phyloP scores from a whole-genome alignment of 129 eudicot genomes.

The Chrysanthemum seticuspe region DNA sequence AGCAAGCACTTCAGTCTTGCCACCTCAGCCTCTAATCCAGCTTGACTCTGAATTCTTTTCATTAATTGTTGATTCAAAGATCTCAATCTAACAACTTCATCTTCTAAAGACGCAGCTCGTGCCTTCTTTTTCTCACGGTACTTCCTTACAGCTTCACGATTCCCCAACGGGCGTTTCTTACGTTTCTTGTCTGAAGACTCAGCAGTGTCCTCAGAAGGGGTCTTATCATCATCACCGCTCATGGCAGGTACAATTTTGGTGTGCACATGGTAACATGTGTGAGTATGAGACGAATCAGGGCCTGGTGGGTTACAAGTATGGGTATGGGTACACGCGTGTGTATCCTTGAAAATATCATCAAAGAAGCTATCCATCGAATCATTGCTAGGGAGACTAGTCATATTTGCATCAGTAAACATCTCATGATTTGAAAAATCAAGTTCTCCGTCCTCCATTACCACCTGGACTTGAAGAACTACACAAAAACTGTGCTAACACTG shows the following conservation, averaged over 20 bases:
- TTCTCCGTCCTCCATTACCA: constrained; percentile 81
- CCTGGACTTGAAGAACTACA: not conserved
- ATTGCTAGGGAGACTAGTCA: constrained; percentile 54
- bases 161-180: constrained; percentile 63
- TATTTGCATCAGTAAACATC: constrained; percentile 45
- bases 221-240: constrained; percentile 52
- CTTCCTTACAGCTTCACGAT: constrained; percentile 89
- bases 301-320: constrained; percentile 97
- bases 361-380: constrained; percentile 69
- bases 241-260: constrained; percentile 73
- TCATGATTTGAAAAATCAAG: constrained; percentile 80
- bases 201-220: constrained; percentile 58
- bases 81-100: constrained; percentile 74
- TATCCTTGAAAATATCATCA: constrained; percentile 67
- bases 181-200: constrained; percentile 67
- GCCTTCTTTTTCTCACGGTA: constrained; percentile 93
- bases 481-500: not conserved
- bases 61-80: constrained; percentile 71
- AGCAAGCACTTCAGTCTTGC: constrained; percentile 90
- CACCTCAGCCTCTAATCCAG: constrained; percentile 70
- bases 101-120: constrained; percentile 76
- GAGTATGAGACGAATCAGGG: constrained; percentile 85
- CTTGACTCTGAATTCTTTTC: constrained; percentile 84
- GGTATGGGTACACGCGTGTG: constrained; percentile 91
- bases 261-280: constrained; percentile 88